phyloP scores from a whole-genome alignment of 2,329 filamentous ascomycete genomes.

The Nothophaeocryptopus gaeumannii region DNA sequence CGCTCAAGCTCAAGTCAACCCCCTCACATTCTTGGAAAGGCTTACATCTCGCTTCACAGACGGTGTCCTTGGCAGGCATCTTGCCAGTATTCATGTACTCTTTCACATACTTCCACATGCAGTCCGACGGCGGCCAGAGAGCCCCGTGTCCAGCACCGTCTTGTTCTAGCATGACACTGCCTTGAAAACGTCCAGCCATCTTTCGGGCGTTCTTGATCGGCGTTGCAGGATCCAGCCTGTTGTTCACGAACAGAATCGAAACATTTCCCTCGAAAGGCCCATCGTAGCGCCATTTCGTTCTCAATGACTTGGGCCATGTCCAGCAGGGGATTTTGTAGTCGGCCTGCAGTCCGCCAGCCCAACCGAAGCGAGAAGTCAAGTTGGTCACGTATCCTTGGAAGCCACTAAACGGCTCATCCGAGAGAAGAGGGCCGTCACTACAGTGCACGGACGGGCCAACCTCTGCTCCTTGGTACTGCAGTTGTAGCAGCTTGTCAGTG shows the following conservation, averaged over 20 bases:
- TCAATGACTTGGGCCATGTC: slow-evolving; percentile 21
- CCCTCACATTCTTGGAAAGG: slow-evolving; percentile 17
- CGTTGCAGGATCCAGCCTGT: slow-evolving; percentile 35
- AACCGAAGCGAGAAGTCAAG: slow-evolving; percentile 19
- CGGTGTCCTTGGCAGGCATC: slow-evolving; percentile 28
- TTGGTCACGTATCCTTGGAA: slow-evolving; percentile 17
- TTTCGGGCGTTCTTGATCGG: slow-evolving; percentile 32
- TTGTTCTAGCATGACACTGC: slow-evolving; percentile 33
- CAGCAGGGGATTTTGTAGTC: slow-evolving; percentile 25
- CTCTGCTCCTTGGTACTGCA: slow-evolving; percentile 21
- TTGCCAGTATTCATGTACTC: slow-evolving; percentile 35
- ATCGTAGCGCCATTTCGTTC: slow-evolving; percentile 23
- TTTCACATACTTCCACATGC: slow-evolving; percentile 30
- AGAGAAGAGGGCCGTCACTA: slow-evolving; percentile 18
- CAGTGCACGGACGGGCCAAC: slow-evolving; percentile 19
- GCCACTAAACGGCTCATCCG: slow-evolving; percentile 12
- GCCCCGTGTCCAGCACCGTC: slow-evolving; percentile 34
- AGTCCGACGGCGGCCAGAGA: slow-evolving; percentile 25
- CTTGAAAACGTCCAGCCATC: slow-evolving; percentile 36
- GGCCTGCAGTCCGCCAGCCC: slow-evolving; percentile 18
- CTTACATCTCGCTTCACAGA: slow-evolving; percentile 25
- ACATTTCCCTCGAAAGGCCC: slow-evolving; percentile 19
- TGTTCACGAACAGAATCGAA: slow-evolving; percentile 23
- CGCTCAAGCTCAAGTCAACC: slow-evolving; percentile 2
- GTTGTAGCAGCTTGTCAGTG: slow-evolving; percentile 18